These are phyloP conservation scores for Cercospora zeae-maydis DNA, from an alignment of 2,329 filamentous ascomycete genomes.

Conservation along the genomic window DNA sequence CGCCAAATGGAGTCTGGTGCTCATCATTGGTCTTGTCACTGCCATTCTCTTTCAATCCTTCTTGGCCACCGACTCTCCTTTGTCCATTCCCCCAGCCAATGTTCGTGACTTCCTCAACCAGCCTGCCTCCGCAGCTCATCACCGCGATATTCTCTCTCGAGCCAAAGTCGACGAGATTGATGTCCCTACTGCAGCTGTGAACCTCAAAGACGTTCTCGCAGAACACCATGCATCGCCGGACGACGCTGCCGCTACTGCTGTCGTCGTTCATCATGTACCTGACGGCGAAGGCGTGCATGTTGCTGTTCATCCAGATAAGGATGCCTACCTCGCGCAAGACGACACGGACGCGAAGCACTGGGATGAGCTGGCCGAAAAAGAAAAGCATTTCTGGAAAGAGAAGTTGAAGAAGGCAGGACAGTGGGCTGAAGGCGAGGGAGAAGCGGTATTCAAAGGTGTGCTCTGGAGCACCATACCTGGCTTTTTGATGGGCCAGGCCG, in stretches of 20 bases:
- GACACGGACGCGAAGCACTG: slow-evolving; percentile 56
- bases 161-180: slow-evolving; percentile 14
- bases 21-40: slow-evolving; percentile 62
- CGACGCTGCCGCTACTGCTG: slow-evolving; percentile 30
- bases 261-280: slow-evolving; percentile 39
- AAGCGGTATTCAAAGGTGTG: slow-evolving; percentile 70
- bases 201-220: slow-evolving; percentile 16
- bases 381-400: slow-evolving; percentile 66
- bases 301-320: slow-evolving; percentile 37
- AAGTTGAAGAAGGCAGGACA: slow-evolving; percentile 67
- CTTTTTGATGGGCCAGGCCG: slow-evolving; percentile 54
- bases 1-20: slow-evolving; percentile 53
- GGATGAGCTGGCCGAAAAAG: slow-evolving; percentile 63
- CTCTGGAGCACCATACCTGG: slow-evolving; percentile 62
- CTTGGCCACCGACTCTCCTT: slow-evolving; percentile 38
- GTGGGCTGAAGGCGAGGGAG: slow-evolving; percentile 76
- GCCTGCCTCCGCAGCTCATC: slow-evolving; percentile 18
- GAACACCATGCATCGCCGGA: slow-evolving; percentile 24
- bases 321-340: slow-evolving; percentile 44
- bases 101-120: slow-evolving; percentile 39
- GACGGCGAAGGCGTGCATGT: slow-evolving; percentile 39
- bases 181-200: slow-evolving; percentile 5
- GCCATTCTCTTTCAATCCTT: slow-evolving; percentile 64
- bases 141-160: slow-evolving; percentile 14
- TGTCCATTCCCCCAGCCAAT: slow-evolving; percentile 46